phyloP scores from a whole-genome alignment of 306 rosid genomes.

The Ammopiptanthus mongolicus region DNA sequence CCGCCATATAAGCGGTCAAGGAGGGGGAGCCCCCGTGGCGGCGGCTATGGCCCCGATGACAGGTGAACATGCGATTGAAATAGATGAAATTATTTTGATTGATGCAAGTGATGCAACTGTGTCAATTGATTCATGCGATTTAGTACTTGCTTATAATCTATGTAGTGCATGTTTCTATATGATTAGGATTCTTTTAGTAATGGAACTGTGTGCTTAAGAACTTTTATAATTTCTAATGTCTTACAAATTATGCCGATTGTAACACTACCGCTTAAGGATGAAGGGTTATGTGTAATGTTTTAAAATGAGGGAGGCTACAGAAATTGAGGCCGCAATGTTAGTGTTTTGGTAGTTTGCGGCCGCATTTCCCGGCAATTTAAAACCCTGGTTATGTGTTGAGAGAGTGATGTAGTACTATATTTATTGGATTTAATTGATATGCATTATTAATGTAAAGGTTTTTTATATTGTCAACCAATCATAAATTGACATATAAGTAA shows the following conservation, averaged over 20 bases:
- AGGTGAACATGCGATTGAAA: conserved; percentile 29
- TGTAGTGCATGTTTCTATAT: background rate
- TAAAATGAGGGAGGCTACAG: too few relatives aligned
- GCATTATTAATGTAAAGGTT: too few relatives aligned
- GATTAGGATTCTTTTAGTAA: background rate
- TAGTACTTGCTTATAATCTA: background rate
- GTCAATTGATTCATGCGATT: background rate
- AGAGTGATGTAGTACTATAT: too few relatives aligned
- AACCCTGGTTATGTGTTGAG: too few relatives aligned
- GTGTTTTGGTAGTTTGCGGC: too few relatives aligned
- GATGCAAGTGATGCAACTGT: background rate
- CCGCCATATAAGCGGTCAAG: conserved; percentile 75
- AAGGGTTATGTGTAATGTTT: background rate
- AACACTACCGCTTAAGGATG: background rate
- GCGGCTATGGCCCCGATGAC: conserved; percentile 79
- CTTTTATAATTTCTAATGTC: background rate
- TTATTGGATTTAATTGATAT: too few relatives aligned
- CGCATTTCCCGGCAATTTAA: too few relatives aligned
- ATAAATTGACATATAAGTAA: too few relatives aligned
- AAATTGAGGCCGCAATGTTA: too few relatives aligned
- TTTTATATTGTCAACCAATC: too few relatives aligned
- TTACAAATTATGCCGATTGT: background rate
- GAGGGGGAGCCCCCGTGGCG: conserved; percentile 79
- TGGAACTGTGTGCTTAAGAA: background rate
- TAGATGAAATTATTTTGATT: background rate